phyloP scores from a whole-genome alignment of 1,284 basidiomycete genomes.

The Malassezia globosa region DNA sequence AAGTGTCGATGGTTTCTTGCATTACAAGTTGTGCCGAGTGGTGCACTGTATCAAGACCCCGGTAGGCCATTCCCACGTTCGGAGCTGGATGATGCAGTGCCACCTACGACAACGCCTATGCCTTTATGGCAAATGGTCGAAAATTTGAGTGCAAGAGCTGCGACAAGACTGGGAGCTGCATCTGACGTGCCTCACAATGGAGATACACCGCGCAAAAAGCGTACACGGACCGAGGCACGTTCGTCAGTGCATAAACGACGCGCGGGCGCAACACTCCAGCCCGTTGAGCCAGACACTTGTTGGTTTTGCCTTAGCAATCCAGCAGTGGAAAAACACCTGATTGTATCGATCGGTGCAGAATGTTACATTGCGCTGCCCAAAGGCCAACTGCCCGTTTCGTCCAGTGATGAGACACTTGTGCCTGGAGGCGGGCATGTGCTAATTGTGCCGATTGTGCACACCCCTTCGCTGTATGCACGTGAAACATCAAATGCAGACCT shows the following conservation, averaged over 20 bases:
- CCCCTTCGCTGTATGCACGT: conserved; percentile 12
- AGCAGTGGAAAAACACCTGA: conserved; percentile 30
- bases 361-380: conserved; percentile 40
- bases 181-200: background rate
- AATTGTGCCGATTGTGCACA: conserved; percentile 33
- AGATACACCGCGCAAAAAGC: background rate
- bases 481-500: conserved; percentile 3
- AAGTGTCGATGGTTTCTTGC: conserved; percentile 43
- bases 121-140: conserved; percentile 8
- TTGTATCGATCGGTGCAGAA: conserved; percentile 30
- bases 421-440: conserved; percentile 38
- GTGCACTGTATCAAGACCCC: too few relatives aligned
- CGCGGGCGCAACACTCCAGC: conserved; percentile 11
- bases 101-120: conserved; percentile 20
- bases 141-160: too few relatives aligned
- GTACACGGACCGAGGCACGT: conserved; percentile 1
- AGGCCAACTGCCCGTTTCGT: conserved; percentile 26
- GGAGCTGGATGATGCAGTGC: background rate
- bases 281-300: conserved; percentile 38
- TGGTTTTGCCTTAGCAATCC: conserved; percentile 47
- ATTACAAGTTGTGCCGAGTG: conserved; percentile 10
- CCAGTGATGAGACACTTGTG: conserved; percentile 15
- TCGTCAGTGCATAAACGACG: background rate
- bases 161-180: too few relatives aligned
- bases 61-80: background rate